A percentile compares a stretch with the other conserved stretches of the same genome.
Conservation (phyloP, 371 early-diverging fungal genomes). For the Pancytospora philotis region DNA sequence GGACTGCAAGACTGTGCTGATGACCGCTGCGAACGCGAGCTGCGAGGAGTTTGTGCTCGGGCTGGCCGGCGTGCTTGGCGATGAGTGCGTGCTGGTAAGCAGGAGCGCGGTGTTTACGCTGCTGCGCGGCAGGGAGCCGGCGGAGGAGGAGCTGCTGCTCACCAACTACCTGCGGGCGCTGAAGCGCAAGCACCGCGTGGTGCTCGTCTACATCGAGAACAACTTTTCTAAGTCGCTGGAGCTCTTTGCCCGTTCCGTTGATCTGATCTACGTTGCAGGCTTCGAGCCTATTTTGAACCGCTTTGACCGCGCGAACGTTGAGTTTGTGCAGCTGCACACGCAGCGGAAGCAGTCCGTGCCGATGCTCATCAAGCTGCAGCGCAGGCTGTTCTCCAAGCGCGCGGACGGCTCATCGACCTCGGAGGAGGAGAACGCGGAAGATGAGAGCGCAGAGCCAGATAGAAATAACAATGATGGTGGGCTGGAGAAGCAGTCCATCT, state of each 20-base stretch:
- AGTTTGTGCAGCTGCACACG: slow-evolving; percentile 12
- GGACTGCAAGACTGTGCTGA: slow-evolving; percentile 16
- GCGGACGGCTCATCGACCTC: neutral
- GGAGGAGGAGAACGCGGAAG: neutral
- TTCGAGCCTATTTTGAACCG: neutral
- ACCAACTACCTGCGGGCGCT: slow-evolving; percentile 30
- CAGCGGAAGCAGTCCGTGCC: neutral
- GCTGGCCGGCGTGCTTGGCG: slow-evolving; percentile 2
- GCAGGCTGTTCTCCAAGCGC: neutral
- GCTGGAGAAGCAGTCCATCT: neutral
- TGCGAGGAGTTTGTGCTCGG: slow-evolving; percentile 19
- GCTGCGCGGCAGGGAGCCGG: slow-evolving; percentile 11
- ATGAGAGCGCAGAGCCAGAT: too few relatives aligned
- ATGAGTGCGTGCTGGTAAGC: slow-evolving; percentile 11
- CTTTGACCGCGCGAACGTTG: neutral
- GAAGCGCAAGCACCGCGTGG: neutral
- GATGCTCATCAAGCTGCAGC: neutral
- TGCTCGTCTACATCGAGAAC: slow-evolving; percentile 40
- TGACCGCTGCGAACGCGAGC: slow-evolving; percentile 12
- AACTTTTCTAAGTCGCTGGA: slow-evolving; percentile 16
- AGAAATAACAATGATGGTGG: neutral
- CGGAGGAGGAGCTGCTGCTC: slow-evolving; percentile 25
- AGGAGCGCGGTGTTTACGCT: slow-evolving; percentile 18
- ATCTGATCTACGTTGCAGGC: slow-evolving; percentile 23
- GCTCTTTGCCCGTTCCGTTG: slow-evolving; percentile 11